These are phyloP conservation scores for Rhodofomes roseus DNA, from an alignment of 1,284 basidiomycete genomes.

Conservation along the genomic window DNA sequence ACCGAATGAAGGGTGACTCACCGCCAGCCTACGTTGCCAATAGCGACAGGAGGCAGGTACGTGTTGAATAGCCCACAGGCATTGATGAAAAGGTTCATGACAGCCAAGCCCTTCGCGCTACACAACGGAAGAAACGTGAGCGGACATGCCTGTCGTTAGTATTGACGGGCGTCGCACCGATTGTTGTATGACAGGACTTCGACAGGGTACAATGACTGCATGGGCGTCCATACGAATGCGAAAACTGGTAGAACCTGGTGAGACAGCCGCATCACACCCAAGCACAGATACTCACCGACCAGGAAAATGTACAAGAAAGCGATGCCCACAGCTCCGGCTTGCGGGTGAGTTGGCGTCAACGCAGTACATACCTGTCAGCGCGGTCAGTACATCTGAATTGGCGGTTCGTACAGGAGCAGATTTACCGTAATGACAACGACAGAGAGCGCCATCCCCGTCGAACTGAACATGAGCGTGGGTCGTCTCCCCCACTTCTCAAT, in stretches of 20 bases:
- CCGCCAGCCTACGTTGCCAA: slow-evolving; percentile 18
- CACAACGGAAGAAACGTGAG: background rate
- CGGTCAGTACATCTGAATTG: background rate
- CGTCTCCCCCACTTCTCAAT: slow-evolving; percentile 16
- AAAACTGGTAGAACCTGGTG: slow-evolving; percentile 8
- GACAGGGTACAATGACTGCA: slow-evolving; percentile 21
- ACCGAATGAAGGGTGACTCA: background rate
- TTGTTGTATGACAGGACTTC: slow-evolving; percentile 21
- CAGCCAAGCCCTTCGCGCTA: slow-evolving; percentile 20
- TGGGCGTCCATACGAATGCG: slow-evolving; percentile 22
- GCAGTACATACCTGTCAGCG: slow-evolving; percentile 16
- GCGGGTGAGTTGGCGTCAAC: slow-evolving; percentile 14
- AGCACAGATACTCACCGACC: slow-evolving; percentile 8
- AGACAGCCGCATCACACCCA: background rate
- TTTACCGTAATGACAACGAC: slow-evolving; percentile 18
- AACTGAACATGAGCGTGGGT: slow-evolving; percentile 18
- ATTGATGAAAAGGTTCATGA: slow-evolving; percentile 21
- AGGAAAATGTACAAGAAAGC: slow-evolving; percentile 23
- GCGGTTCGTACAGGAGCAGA: background rate
- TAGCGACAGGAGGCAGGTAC: slow-evolving; percentile 21
- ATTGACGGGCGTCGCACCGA: slow-evolving; percentile 1
- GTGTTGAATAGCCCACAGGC: slow-evolving; percentile 20
- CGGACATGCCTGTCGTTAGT: background rate
- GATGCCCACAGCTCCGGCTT: slow-evolving; percentile 18
- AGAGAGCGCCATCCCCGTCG: slow-evolving; percentile 19